These are phyloP conservation scores for Solanum hybrid DNA, from an alignment of 305 asterid species.

Conservation along the genomic window DNA sequence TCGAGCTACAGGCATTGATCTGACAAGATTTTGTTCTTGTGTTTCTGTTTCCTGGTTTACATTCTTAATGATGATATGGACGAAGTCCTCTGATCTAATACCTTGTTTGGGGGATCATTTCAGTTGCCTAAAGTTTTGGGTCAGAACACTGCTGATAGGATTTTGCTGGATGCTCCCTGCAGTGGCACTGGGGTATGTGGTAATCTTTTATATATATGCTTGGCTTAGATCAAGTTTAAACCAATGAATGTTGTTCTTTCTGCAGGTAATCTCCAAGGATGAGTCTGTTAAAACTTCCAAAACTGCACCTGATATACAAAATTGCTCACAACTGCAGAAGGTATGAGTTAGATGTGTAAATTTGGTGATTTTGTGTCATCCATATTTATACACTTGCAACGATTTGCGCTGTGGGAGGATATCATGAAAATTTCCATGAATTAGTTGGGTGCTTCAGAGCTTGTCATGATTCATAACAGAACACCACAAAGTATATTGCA, in stretches of 20 bases:
- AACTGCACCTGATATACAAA: conserved; percentile 65
- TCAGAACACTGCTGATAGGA: conserved; percentile 65
- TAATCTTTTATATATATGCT: conserved; percentile 1
- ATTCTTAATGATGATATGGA: not conserved
- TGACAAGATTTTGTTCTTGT: not conserved
- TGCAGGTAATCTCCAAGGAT: conserved; percentile 86
- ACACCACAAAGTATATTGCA: not conserved
- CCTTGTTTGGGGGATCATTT: conserved; percentile 7
- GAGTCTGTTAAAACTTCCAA: conserved; percentile 87
- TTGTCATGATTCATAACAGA: not conserved
- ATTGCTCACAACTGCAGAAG: conserved; percentile 72
- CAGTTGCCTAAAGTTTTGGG: conserved; percentile 90
- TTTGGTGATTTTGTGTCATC: not conserved
- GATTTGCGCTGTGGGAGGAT: not conserved
- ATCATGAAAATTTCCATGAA: not conserved
- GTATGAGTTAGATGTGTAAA: conserved; percentile 15
- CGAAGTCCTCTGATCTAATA: not conserved
- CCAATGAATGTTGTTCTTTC: not conserved
- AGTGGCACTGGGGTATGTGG: conserved; percentile 88
- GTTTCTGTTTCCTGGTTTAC: not conserved
- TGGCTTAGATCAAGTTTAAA: not conserved
- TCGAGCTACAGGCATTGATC: not conserved
- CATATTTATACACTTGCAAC: not conserved
- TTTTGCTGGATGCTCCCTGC: conserved; percentile 94
- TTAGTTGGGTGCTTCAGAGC: not conserved